Evolutionary conservation across 1,284 basidiomycete genomes (phyloP).

Genomic region (Apiotrichum sp.): DNA sequence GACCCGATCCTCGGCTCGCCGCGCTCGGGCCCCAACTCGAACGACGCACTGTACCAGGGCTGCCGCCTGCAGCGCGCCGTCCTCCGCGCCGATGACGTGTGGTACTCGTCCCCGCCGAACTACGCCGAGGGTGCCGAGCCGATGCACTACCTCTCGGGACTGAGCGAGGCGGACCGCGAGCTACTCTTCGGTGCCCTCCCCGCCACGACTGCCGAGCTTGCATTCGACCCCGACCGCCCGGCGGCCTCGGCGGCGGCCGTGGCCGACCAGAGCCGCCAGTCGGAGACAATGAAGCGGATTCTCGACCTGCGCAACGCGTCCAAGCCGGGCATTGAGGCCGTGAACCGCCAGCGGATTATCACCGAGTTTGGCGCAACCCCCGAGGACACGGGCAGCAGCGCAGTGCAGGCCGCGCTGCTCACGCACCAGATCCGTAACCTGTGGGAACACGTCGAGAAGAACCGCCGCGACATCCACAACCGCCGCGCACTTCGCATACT

Average conservation of each 20-base stretch:
- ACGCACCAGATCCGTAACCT: slow-evolving; percentile 81
- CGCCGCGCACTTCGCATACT: slow-evolving; percentile 65
- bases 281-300: slow-evolving; percentile 61
- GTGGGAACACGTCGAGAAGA: slow-evolving; percentile 63
- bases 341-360: slow-evolving; percentile 77
- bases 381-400: slow-evolving; percentile 67
- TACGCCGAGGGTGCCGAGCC: slow-evolving; percentile 33
- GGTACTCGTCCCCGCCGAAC: slow-evolving; percentile 34
- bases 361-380: slow-evolving; percentile 60
- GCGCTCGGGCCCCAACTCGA: slow-evolving; percentile 10
- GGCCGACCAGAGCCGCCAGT: slow-evolving; percentile 55
- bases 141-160: slow-evolving; percentile 27
- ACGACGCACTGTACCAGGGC: slow-evolving; percentile 21
- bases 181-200: slow-evolving; percentile 43
- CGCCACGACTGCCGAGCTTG: slow-evolving; percentile 27
- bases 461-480: slow-evolving; percentile 73
- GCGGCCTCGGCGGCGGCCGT: slow-evolving; percentile 6
- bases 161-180: slow-evolving; percentile 30
- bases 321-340: slow-evolving; percentile 72
- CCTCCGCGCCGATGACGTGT: slow-evolving; percentile 27
- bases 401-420: slow-evolving; percentile 84
- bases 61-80: slow-evolving; percentile 26
- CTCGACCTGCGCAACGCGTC: slow-evolving; percentile 82
- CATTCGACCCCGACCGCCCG: slow-evolving; percentile 18
- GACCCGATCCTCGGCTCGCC: slow-evolving; percentile 18